phyloP scores from a whole-genome alignment of 768 basidiomycete genomes.

The Boletellus ananiceps region DNA sequence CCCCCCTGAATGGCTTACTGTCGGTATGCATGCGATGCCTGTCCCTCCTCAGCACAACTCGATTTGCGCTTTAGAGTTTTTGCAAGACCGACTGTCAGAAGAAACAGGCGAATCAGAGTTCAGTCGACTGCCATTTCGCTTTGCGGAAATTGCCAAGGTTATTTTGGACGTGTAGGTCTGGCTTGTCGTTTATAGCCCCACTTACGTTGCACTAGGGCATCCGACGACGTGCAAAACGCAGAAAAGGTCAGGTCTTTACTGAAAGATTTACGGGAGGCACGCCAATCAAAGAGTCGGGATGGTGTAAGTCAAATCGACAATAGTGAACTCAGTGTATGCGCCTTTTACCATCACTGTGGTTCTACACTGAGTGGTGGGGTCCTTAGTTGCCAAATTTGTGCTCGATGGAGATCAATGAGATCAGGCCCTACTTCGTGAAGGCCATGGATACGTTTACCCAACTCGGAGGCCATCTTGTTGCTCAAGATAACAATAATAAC shows the following conservation, averaged over 20 bases:
- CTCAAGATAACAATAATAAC: conserved; percentile 4
- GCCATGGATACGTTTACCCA: conserved; percentile 73
- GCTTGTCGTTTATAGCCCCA: neutral
- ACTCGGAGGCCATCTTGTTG: conserved; percentile 33
- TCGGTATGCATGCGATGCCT: conserved; percentile 51
- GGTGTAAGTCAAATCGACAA: conserved; percentile 79
- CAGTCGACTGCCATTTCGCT: conserved; percentile 80
- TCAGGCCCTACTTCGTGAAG: conserved; percentile 81
- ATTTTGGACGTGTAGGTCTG: conserved; percentile 77
- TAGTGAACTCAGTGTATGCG: conserved; percentile 73
- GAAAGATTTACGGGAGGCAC: conserved; percentile 92
- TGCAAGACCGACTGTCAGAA: conserved; percentile 66
- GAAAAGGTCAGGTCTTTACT: conserved; percentile 81
- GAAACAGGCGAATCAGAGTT: conserved; percentile 76
- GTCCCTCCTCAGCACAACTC: neutral
- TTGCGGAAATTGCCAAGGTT: conserved; percentile 86
- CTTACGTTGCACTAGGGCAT: conserved; percentile 50
- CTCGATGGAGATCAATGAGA: conserved; percentile 92
- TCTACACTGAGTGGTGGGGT: neutral
- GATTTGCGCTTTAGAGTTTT: conserved; percentile 51
- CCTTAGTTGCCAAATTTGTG: conserved; percentile 75
- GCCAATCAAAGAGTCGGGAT: conserved; percentile 89
- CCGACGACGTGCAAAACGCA: conserved; percentile 83
- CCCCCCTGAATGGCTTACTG: conserved; percentile 82
- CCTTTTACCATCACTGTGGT: neutral